phyloP scores from a whole-genome alignment of 441 rosid species.

The Euphorbia schlechtendalii region DNA sequence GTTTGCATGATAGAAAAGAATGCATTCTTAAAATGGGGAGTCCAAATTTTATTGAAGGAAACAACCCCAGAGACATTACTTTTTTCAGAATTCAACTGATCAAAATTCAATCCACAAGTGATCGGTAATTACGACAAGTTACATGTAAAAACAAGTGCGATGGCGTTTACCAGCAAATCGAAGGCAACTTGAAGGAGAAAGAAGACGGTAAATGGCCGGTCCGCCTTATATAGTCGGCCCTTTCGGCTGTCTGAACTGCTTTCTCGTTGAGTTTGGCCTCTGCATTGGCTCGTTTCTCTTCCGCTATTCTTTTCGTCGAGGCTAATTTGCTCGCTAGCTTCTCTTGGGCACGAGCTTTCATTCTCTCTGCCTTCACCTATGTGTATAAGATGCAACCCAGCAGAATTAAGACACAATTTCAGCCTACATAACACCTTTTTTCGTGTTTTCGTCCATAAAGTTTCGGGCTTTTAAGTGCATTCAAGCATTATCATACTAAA shows the following conservation, averaged over 20 bases:
- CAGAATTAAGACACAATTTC: too few species aligned
- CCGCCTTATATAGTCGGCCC: constrained; percentile 76
- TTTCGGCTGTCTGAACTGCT: constrained; percentile 65
- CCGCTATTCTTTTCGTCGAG: constrained; percentile 61
- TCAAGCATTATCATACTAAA: too few species aligned
- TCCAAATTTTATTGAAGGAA: constrained; percentile 8
- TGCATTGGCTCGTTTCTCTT: constrained; percentile 79
- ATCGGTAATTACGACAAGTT: constrained; percentile 8
- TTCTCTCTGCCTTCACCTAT: constrained; percentile 74
- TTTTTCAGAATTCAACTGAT: constrained; percentile 8
- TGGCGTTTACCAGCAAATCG: constrained; percentile 60
- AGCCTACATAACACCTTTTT: too few species aligned
- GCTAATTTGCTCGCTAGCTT: constrained; percentile 58
- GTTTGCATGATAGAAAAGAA: too few species aligned
- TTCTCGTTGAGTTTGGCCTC: constrained; percentile 71
- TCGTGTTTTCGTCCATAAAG: too few species aligned
- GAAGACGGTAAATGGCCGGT: constrained; percentile 80
- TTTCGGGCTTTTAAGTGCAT: too few species aligned
- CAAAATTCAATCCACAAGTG: constrained; percentile 9
- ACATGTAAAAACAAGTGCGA: constrained; percentile 9
- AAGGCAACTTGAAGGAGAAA: constrained; percentile 69
- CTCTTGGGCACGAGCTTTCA: constrained; percentile 81
- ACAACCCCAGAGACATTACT: neutral
- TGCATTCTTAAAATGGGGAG: neutral
- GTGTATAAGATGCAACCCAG: neutral